Percentiles rank a stretch among this genome's conserved stretches.
Evolutionary conservation across 805 yeast species (phyloP).

Genomic region (Nakazawaea wyomingensis): DNA sequence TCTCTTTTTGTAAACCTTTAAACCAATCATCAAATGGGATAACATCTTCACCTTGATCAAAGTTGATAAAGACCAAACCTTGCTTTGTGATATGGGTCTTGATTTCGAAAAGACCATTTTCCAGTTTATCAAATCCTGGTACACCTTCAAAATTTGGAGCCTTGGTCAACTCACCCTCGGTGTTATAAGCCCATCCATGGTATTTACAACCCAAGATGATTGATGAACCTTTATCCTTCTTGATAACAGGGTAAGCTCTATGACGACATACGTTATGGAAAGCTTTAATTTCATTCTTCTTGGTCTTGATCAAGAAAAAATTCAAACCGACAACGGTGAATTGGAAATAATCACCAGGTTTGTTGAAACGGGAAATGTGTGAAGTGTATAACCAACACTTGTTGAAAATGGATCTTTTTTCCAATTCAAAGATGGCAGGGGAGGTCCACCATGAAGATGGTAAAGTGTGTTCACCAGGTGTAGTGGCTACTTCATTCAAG

Average conservation of each 20-base stretch:
- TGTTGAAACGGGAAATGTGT: slow-evolving; percentile 47
- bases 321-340: slow-evolving; percentile 47
- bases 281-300: slow-evolving; percentile 48
- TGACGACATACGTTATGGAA: slow-evolving; percentile 65
- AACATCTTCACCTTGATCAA: slow-evolving; percentile 38
- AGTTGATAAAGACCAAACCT: slow-evolving; percentile 54
- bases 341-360: slow-evolving; percentile 53
- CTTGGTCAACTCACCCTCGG: slow-evolving; percentile 54
- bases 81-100: slow-evolving; percentile 49
- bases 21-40: slow-evolving; percentile 48
- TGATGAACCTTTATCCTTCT: slow-evolving; percentile 56
- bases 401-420: slow-evolving; percentile 51
- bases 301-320: slow-evolving; percentile 51
- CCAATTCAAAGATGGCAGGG: slow-evolving; percentile 51
- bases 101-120: slow-evolving; percentile 51
- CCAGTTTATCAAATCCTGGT: slow-evolving; percentile 51
- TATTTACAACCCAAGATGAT: slow-evolving; percentile 54
- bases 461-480: slow-evolving; percentile 44
- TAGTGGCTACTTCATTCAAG: slow-evolving; percentile 7
- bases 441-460: slow-evolving; percentile 69
- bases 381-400: slow-evolving; percentile 52
- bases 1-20: slow-evolving; percentile 43
- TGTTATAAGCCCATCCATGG: slow-evolving; percentile 62
- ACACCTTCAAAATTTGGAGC: slow-evolving; percentile 60
- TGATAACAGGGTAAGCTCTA: slow-evolving; percentile 57